phyloP scores from a whole-genome alignment of 2,329 filamentous ascomycete genomes.

The Hypoxylon sp. region DNA sequence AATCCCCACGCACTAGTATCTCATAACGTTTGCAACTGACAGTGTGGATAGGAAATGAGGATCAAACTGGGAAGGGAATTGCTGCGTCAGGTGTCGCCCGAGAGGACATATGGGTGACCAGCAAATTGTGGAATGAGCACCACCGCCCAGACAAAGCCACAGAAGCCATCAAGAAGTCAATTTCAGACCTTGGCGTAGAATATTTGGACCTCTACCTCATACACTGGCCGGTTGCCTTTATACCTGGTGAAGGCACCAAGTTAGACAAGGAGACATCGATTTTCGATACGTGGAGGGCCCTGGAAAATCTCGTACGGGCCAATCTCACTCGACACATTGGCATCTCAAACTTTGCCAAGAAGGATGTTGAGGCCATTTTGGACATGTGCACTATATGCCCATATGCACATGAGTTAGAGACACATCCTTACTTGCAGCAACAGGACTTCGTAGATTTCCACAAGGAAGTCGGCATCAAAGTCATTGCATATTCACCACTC shows the following conservation, averaged over 20 bases:
- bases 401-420: constrained; percentile 71
- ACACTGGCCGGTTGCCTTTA: constrained; percentile 57
- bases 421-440: constrained; percentile 67
- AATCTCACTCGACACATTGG: constrained; percentile 71
- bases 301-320: constrained; percentile 68
- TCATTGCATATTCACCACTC: constrained; percentile 64
- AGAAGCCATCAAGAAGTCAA: constrained; percentile 62
- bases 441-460: constrained; percentile 63
- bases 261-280: constrained; percentile 52
- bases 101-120: constrained; percentile 68
- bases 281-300: constrained; percentile 68
- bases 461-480: constrained; percentile 59
- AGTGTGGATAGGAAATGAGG: constrained; percentile 59
- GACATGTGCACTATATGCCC: constrained; percentile 64
- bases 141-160: constrained; percentile 57
- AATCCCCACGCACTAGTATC: neutral
- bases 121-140: constrained; percentile 56
- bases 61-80: constrained; percentile 64
- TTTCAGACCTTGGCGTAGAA: constrained; percentile 63
- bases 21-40: constrained; percentile 9
- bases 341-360: constrained; percentile 71
- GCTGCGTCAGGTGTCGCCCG: constrained; percentile 63
- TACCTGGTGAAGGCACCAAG: constrained; percentile 50
- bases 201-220: constrained; percentile 70
- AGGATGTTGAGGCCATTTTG: constrained; percentile 58